Percentiles rank a stretch among this genome's conserved stretches.
These are phyloP conservation scores for Parietaria judaica DNA, from an alignment of 306 rosid genomes.

Conservation along the genomic window DNA sequence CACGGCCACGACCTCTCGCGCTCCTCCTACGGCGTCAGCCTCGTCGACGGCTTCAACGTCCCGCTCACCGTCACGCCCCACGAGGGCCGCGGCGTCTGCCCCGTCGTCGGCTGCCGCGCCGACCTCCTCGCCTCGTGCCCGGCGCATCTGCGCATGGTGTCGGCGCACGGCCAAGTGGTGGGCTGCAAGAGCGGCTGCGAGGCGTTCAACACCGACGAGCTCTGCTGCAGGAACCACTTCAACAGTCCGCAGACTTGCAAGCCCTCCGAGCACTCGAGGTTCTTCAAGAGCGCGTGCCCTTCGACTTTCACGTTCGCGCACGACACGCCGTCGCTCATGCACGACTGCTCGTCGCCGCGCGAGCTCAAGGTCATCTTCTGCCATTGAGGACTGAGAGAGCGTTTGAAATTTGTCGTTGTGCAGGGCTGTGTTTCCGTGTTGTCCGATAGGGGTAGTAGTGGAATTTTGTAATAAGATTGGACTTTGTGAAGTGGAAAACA, in stretches of 20 bases:
- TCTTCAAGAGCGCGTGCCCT: constrained; percentile 77
- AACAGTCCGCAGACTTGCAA: constrained; percentile 55
- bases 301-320: constrained; percentile 57
- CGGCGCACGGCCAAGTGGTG: constrained; percentile 35
- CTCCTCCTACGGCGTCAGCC: constrained; percentile 76
- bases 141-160: constrained; percentile 31
- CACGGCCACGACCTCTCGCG: constrained; percentile 46
- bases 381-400: constrained; percentile 24
- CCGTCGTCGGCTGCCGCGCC: constrained; percentile 62
- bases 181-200: constrained; percentile 94
- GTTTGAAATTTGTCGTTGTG: neutral
- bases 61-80: constrained; percentile 79
- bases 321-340: constrained; percentile 68
- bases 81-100: constrained; percentile 80
- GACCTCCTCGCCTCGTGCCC: constrained; percentile 71
- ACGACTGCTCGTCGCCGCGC: constrained; percentile 79
- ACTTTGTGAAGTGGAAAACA: too few species aligned
- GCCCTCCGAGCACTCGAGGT: constrained; percentile 38
- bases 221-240: constrained; percentile 66
- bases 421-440: neutral
- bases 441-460: neutral
- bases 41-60: constrained; percentile 84
- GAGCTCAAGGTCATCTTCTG: constrained; percentile 94
- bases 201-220: constrained; percentile 52
- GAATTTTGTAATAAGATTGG: too few species aligned